These are phyloP conservation scores for Pseudovirgaria hyperparasitica DNA, from an alignment of 2,329 filamentous ascomycete species.

Conservation along the genomic window DNA sequence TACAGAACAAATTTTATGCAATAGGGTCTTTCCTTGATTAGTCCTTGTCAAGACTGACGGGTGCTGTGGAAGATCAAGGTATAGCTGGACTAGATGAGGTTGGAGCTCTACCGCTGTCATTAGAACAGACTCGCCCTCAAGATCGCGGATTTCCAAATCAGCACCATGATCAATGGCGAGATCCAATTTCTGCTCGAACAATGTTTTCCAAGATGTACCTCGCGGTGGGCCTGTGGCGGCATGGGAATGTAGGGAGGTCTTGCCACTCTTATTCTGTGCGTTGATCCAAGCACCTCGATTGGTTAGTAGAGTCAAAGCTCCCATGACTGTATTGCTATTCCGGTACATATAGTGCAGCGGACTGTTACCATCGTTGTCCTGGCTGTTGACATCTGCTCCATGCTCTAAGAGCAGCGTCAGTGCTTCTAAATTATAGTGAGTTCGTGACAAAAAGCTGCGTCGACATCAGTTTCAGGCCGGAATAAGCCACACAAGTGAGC, in stretches of 20 bases:
- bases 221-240: too few species aligned
- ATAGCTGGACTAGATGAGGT: too few species aligned
- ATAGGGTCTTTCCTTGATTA: not conserved
- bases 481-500: not conserved
- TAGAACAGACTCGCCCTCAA: too few species aligned
- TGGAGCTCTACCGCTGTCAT: too few species aligned
- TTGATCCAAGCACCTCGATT: conserved; percentile 3
- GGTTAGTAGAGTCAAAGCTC: not conserved
- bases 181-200: too few species aligned
- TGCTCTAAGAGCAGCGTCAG: conserved; percentile 4
- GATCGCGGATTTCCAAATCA: too few species aligned
- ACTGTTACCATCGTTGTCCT: conserved; percentile 4
- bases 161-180: too few species aligned
- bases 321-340: not conserved
- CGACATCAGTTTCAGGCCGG: not conserved
- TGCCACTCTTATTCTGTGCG: too few species aligned
- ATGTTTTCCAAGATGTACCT: too few species aligned
- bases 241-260: too few species aligned
- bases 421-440: conserved; percentile 1
- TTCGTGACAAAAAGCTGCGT: conserved; percentile 2
- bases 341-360: conserved; percentile 4
- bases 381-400: conserved; percentile 3
- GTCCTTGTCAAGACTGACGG: conserved; percentile 5
- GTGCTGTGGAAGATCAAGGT: too few species aligned
- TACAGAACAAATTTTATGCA: conserved; percentile 2